phyloP scores from a whole-genome alignment of 2,329 filamentous ascomycete genomes.

The Leptographium lundbergii region DNA sequence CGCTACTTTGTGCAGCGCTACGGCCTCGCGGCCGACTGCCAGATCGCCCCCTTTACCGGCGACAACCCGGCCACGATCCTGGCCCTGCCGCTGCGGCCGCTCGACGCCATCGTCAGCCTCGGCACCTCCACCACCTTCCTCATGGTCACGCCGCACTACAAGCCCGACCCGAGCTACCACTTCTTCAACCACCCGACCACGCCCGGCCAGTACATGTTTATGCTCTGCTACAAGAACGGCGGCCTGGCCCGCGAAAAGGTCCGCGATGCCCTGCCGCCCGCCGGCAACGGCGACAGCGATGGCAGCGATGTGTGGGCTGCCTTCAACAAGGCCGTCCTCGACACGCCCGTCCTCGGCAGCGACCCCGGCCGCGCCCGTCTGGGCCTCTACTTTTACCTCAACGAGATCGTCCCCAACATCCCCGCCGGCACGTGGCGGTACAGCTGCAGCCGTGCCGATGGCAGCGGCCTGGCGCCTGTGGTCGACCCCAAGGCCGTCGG shows the following conservation, averaged over 20 bases:
- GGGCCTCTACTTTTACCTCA: slow-evolving; percentile 88
- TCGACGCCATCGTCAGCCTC: slow-evolving; percentile 87
- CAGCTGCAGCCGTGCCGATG: slow-evolving; percentile 41
- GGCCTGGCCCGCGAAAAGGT: slow-evolving; percentile 84
- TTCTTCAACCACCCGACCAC: slow-evolving; percentile 98
- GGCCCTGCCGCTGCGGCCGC: slow-evolving; percentile 70
- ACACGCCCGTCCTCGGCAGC: slow-evolving; percentile 57
- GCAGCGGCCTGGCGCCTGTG: slow-evolving; percentile 32
- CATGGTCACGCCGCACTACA: slow-evolving; percentile 89
- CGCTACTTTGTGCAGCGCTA: slow-evolving; percentile 69
- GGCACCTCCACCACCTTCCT: slow-evolving; percentile 95
- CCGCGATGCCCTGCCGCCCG: slow-evolving; percentile 59
- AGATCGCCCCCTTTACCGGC: slow-evolving; percentile 77
- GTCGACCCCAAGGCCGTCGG: background rate
- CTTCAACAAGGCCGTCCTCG: slow-evolving; percentile 65
- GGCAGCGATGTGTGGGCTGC: slow-evolving; percentile 52
- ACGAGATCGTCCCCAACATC: slow-evolving; percentile 91
- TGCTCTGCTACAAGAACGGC: slow-evolving; percentile 99
- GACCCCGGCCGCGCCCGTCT: slow-evolving; percentile 55
- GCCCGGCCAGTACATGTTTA: slow-evolving; percentile 92
- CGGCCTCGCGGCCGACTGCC: slow-evolving; percentile 63
- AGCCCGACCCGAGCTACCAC: slow-evolving; percentile 81
- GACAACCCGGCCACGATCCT: slow-evolving; percentile 96
- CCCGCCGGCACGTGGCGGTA: slow-evolving; percentile 79
- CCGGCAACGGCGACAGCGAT: slow-evolving; percentile 15